A percentile compares a stretch with the other conserved stretches of the same genome.
Evolutionary conservation across 75 land plant genomes (phyloP).

Genomic region (Cupressus sempervirens): DNA sequence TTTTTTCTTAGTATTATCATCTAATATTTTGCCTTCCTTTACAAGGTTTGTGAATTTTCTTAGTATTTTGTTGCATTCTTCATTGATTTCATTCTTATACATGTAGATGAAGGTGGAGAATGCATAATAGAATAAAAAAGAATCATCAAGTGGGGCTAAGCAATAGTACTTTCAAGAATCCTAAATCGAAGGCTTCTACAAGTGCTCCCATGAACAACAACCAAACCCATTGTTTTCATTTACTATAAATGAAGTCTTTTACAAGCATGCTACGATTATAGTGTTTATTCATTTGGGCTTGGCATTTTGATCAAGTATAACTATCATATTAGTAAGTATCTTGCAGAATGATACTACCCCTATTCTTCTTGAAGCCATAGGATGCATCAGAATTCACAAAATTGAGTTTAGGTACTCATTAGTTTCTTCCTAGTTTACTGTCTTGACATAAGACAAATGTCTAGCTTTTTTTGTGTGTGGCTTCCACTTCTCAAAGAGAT

Average conservation of each 20-base stretch:
- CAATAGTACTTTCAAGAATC: conserved; percentile 8
- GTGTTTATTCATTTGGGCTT: no score
- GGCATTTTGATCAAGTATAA: neutral
- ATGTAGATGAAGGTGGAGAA: conserved; percentile 3
- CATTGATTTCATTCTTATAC: no score
- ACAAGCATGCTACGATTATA: no score
- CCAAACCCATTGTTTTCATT: no score
- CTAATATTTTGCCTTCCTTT: no score
- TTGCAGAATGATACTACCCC: conserved; percentile 65
- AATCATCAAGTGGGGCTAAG: neutral
- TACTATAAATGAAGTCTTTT: no score
- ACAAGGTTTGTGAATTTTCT: no score
- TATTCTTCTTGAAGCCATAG: conserved; percentile 59
- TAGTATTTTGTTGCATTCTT: no score
- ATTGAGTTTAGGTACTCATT: conserved; percentile 43
- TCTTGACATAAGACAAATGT: no score
- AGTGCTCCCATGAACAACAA: conserved; percentile 1
- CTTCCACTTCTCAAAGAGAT: no score
- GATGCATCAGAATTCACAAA: conserved; percentile 66
- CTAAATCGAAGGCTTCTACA: neutral
- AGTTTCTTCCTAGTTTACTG: neutral
- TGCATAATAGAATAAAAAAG: conserved; percentile 8
- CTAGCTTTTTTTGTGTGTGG: no score
- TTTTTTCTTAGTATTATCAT: no score
- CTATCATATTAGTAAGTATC: neutral